phyloP scores from a whole-genome alignment of 306 rosid species.

The Citrullus mucosospermus region DNA sequence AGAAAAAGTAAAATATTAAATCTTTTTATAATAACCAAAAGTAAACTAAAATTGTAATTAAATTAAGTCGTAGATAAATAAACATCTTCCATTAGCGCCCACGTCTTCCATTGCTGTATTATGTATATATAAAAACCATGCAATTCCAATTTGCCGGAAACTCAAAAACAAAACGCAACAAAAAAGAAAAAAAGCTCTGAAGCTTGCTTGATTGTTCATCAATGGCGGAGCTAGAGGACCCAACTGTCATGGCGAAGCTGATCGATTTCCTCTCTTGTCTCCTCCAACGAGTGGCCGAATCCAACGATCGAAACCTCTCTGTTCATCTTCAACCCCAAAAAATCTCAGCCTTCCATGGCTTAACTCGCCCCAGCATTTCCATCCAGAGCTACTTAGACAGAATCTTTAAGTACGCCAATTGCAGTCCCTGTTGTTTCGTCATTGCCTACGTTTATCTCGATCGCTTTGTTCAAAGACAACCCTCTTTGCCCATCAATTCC shows the following conservation, averaged over 20 bases:
- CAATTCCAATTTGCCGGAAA: neutral
- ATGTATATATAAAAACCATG: neutral
- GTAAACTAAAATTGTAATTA: neutral
- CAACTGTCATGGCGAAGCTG: slow-evolving; percentile 53
- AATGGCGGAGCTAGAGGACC: slow-evolving; percentile 86
- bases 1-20: too few species aligned
- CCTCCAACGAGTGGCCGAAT: slow-evolving; percentile 65
- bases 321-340: slow-evolving; percentile 32
- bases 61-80: neutral
- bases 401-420: slow-evolving; percentile 88
- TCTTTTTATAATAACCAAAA: too few species aligned
- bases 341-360: slow-evolving; percentile 81
- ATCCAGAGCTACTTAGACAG: slow-evolving; percentile 71
- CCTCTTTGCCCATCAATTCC: slow-evolving; percentile 66
- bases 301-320: slow-evolving; percentile 46
- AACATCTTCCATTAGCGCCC: neutral
- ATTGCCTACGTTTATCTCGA: slow-evolving; percentile 88
- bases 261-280: slow-evolving; percentile 69
- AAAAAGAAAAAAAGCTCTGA: neutral
- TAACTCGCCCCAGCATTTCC: slow-evolving; percentile 63
- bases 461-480: slow-evolving; percentile 74
- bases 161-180: neutral
- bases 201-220: neutral
- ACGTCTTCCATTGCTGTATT: neutral
- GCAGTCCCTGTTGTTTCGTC: slow-evolving; percentile 79